phyloP scores from a whole-genome alignment of 2,329 filamentous ascomycete species.

The Pseudogymnoascus sp. region DNA sequence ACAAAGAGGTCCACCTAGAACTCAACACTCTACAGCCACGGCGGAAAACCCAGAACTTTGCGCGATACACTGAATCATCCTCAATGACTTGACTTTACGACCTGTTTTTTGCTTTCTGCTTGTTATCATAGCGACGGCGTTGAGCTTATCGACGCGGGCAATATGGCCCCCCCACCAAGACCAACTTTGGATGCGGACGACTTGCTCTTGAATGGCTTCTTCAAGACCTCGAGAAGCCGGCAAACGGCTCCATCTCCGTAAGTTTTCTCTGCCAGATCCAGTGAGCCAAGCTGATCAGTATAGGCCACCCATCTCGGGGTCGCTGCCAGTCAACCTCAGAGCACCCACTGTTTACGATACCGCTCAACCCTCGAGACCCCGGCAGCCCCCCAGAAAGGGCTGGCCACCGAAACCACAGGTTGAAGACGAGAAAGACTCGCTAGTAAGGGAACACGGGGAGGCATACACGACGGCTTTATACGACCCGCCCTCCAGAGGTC shows the following conservation, averaged over 20 bases:
- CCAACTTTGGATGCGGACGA: slow-evolving; percentile 37
- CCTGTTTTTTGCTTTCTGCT: background rate
- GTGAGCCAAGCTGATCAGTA: background rate
- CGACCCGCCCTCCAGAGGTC: slow-evolving; percentile 54
- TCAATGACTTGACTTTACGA: background rate
- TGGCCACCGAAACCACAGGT: slow-evolving; percentile 56
- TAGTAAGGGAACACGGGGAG: slow-evolving; percentile 49
- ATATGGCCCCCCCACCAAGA: slow-evolving; percentile 14
- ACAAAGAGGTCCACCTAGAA: slow-evolving; percentile 5
- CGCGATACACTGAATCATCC: background rate
- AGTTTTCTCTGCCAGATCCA: background rate
- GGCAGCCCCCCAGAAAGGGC: slow-evolving; percentile 21
- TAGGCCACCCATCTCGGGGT: background rate
- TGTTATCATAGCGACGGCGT: slow-evolving; percentile 1
- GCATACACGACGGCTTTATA: slow-evolving; percentile 37
- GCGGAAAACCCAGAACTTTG: background rate
- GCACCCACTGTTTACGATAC: background rate
- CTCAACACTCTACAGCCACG: background rate
- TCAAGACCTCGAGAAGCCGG: slow-evolving; percentile 37
- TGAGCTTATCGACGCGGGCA: slow-evolving; percentile 11
- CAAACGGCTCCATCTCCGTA: background rate
- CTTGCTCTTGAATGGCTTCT: slow-evolving; percentile 44
- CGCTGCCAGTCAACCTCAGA: slow-evolving; percentile 4
- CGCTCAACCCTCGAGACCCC: background rate
- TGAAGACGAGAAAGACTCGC: slow-evolving; percentile 60